Base-by-base conservation (phyloP, 192 early-diverging fungal species). In the Phycomyces blakesleeanus region DNA sequence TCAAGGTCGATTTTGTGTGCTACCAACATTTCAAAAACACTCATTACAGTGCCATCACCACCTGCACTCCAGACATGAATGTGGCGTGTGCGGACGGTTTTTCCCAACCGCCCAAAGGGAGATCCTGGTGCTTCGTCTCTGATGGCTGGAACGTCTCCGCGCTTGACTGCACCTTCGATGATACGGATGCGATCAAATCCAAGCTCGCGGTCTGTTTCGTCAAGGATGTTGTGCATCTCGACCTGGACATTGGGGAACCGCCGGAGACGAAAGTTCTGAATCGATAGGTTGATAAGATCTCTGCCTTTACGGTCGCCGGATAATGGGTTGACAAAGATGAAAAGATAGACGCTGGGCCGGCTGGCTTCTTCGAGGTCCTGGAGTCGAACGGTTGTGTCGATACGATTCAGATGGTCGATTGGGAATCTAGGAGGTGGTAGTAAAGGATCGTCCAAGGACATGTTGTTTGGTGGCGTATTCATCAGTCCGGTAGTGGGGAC, bases 11-110 rank as follows among this genome's bases (percentile, higher is more conserved):
- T 79, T 21, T 78, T 75, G 52, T 86, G 76, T 20, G 65, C 65
- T 64, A 88, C 81, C 69, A 90, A 69, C 42, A 77, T 72, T 63
- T 87, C 85, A 40, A 89, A 69, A 10, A 88, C 86, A 9, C 82
- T 77, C 77, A 86, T 88, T 34, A 90, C 83, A 0, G 89, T 90
- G 34, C 89, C 89, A 72, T 90, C 89, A 20, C 89, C 89, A 21
- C 89, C 89, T 0, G 85, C 87, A 59, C 80, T 83, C 89, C 89
- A 90, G 34, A 86, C 83, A 70, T 90, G 89, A 56, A 90, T 69
- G 62, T 87, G 66, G 18, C 64, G 20, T 51, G 70, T 61, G 39
- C 73, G 47, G 2, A 76, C 74, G 1, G 69, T 75, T 18, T 73
- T 73, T 2, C 66, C 78, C 69, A 75, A 72, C 37, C 73, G 66